Evolutionary conservation across 2,329 filamentous ascomycete species (phyloP).

Genomic region (Aquanectria penicillioides): DNA sequence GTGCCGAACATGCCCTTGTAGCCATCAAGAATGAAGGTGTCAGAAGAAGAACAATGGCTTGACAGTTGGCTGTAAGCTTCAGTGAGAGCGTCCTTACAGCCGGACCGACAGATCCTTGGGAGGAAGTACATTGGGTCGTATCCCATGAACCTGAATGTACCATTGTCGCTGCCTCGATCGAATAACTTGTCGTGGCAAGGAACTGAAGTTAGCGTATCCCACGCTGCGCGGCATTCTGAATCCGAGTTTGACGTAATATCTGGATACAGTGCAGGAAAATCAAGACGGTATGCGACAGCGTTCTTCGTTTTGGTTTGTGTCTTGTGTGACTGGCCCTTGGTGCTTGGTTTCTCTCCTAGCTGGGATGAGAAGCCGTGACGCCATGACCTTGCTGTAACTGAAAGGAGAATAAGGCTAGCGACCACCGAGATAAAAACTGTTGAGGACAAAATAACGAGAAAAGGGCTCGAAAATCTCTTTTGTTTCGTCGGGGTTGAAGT

Average conservation of each 20-base stretch:
- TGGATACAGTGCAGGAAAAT: conserved; percentile 14
- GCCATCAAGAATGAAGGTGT: not conserved
- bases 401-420: too few relatives aligned
- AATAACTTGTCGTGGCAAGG: conserved; percentile 16
- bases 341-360: too few relatives aligned
- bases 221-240: conserved; percentile 3
- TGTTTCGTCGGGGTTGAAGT: too few relatives aligned
- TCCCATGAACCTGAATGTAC: not conserved
- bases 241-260: not conserved
- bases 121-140: conserved; percentile 9
- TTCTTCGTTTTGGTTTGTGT: not conserved
- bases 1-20: conserved; percentile 2
- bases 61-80: not conserved
- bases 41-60: not conserved
- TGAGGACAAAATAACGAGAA: too few relatives aligned
- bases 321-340: too few relatives aligned
- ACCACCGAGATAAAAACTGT: too few relatives aligned
- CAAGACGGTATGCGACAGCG: not conserved
- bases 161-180: conserved; percentile 4
- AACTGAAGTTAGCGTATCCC: not conserved
- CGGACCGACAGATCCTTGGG: not conserved
- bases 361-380: too few relatives aligned
- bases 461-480: too few relatives aligned
- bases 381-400: too few relatives aligned
- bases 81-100: not conserved